A percentile compares a stretch with the other conserved stretches of the same genome.
Evolutionary conservation across 2,329 filamentous ascomycete genomes (phyloP).

Genomic region (Pseudogymnoascus sp.): DNA sequence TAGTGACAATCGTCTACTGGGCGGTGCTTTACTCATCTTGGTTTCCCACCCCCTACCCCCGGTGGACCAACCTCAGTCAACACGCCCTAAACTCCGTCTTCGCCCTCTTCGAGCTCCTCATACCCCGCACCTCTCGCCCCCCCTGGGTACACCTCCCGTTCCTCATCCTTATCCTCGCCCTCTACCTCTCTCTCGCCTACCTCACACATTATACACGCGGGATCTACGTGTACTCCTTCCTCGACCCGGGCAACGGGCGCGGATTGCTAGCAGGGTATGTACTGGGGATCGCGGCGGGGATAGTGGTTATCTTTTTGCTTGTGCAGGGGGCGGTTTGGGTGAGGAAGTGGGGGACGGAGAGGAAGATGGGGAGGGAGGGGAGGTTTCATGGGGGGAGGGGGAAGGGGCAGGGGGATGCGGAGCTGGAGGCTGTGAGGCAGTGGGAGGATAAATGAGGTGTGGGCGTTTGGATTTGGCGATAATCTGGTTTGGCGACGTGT

Average conservation of each 20-base stretch:
- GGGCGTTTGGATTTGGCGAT: no score
- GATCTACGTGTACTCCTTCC: slow-evolving; percentile 71
- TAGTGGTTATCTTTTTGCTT: slow-evolving; percentile 20
- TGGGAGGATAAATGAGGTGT: slow-evolving; percentile 24
- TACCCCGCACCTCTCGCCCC: slow-evolving; percentile 55
- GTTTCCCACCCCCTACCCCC: slow-evolving; percentile 41
- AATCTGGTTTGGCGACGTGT: no score
- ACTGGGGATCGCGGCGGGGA: slow-evolving; percentile 22
- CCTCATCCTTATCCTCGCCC: slow-evolving; percentile 58
- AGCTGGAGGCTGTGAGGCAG: slow-evolving; percentile 20
- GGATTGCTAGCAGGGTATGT: slow-evolving; percentile 15
- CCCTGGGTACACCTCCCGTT: slow-evolving; percentile 59
- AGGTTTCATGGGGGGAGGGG: slow-evolving; percentile 27
- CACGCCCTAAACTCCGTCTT: slow-evolving; percentile 68
- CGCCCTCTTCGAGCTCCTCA: slow-evolving; percentile 64
- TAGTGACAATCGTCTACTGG: slow-evolving; percentile 68
- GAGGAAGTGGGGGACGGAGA: slow-evolving; percentile 32
- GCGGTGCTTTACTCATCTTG: slow-evolving; percentile 46
- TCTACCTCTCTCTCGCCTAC: slow-evolving; percentile 68
- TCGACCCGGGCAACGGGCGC: slow-evolving; percentile 43
- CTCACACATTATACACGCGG: slow-evolving; percentile 59
- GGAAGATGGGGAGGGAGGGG: slow-evolving; percentile 32
- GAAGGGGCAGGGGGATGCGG: slow-evolving; percentile 18
- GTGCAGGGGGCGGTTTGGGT: slow-evolving; percentile 13
- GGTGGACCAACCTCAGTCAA: slow-evolving; percentile 61